phyloP scores from a whole-genome alignment of 768 basidiomycete species.

The Macrolepiota dolichaula region DNA sequence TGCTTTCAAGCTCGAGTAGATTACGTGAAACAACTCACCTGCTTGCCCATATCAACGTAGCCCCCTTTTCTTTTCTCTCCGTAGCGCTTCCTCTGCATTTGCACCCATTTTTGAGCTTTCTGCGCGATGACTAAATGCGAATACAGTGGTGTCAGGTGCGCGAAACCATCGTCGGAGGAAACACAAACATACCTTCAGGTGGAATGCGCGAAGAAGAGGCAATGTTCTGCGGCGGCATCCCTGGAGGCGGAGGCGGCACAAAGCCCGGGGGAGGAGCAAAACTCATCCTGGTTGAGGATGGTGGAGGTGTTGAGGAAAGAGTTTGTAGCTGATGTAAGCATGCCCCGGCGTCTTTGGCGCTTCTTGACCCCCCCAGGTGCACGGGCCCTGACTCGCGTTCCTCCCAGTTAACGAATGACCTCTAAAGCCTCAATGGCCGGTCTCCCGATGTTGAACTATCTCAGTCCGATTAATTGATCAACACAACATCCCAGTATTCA shows the following conservation, averaged over 20 bases:
- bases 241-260: constrained; percentile 47
- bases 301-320: constrained; percentile 36
- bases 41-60: constrained; percentile 90
- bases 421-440: not conserved
- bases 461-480: no score
- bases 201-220: constrained; percentile 43
- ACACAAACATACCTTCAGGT: constrained; percentile 37
- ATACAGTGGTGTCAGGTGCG: constrained; percentile 17
- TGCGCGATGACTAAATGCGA: constrained; percentile 60
- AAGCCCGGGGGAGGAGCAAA: constrained; percentile 56
- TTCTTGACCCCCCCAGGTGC: constrained; percentile 30
- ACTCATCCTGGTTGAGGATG: constrained; percentile 41
- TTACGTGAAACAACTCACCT: constrained; percentile 46
- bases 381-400: constrained; percentile 30
- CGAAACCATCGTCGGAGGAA: constrained; percentile 8
- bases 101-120: constrained; percentile 95
- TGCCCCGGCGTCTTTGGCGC: constrained; percentile 12
- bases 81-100: constrained; percentile 90
- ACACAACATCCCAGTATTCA: not conserved
- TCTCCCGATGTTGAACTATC: not conserved
- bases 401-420: not conserved
- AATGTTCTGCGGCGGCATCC: constrained; percentile 40
- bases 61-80: constrained; percentile 89
- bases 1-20: constrained; percentile 6
- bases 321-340: constrained; percentile 41